Evolutionary conservation across 2,329 filamentous ascomycete genomes (phyloP), one percentile per base, ranked within the genome.

Genomic region (Fusarium fracticaudum): DNA sequence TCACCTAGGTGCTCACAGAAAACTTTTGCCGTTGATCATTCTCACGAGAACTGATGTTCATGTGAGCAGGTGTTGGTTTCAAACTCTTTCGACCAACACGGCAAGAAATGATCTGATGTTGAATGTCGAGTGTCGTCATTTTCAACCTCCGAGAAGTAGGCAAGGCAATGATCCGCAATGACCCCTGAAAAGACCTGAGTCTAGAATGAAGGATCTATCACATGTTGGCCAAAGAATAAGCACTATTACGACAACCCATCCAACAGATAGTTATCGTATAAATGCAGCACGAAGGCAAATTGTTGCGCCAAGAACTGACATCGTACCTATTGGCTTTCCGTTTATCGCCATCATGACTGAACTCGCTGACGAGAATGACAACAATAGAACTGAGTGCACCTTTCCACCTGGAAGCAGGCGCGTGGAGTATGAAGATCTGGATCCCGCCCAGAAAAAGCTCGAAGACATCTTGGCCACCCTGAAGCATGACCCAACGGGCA

Each of bases 141-240:
- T 35, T 35, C 20, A 44, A 35, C 24, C 22, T n/a, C 2, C 15
- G 14, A n/a, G 22, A 9, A 26, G 33, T 20, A 11, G 8, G 3
- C 5, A 8, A 14, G 51, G 33, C 24, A 59, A 45, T 22, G 33
- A 63, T 63, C 40, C 33, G 33, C 60, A 3, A 31, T 9, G 33
- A 7, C 10, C 40, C 38, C 31, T 63, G 51, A 26, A 38, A n/a
- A 65, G 60, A 65, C 64, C 43, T 6, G 26, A 26, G 35, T 67
- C 64, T 67, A 65, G 60, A 65, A 50, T 24, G 37, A 18, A 33
- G 60, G 29, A n/a, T 43, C 13, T 12, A 40, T 59, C 51, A 63
- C 33, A 51, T 51, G 43, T 10, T 14, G 8, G 11, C 5, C 20
- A 22, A 29, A 4, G 5, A 9, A 35, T 29, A 38, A 38, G 33